Base-by-base conservation (phyloP, 1,139 yeast genomes). In the Scheffersomyces cryptocercus region DNA sequence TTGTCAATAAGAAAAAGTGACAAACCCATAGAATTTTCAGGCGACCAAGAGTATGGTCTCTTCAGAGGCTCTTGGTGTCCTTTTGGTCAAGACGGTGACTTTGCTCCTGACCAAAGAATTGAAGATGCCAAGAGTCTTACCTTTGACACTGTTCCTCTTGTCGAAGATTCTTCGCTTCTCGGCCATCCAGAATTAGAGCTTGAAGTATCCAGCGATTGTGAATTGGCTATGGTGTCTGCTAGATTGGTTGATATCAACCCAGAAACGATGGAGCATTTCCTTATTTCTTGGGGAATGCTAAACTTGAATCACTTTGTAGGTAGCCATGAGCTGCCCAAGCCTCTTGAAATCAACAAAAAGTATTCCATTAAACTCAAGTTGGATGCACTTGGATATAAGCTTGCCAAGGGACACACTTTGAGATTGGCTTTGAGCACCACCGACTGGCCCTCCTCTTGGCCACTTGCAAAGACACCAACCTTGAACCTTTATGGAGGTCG, bases 401-500 rank as follows among this genome's bases (percentile, higher is more conserved):
- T 70, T 12, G 54, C 45, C 10, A 55, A 56, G 38, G 72, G 70
- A 4, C 75, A 70, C 46, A 60, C 52, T 36, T 40, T 70, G 24
- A 58, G 71, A 45, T 49, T 70, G 16, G 68, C 71, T 0, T 55
- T 70, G 34, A 67, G 74, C 11, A 58, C 75, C 0, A 60, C 70
- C 29, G 75, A 70, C 46, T 70, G 76, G 75, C 75, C 75, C 10
- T 71, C 68, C 41, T 58, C 61, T 34, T 70, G 75, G 75, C 75
- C 75, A 32, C 53, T 64, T 0, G 62, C 50, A 4, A 35, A 31
- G 20, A 31, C 34, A 9, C 34, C 34, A 6, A 31, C 34, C 10
- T 31, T 31, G 34, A 31, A 15, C 15, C 34, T 31, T 8, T 16
- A 31, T 31, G 34, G 34, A 11, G 34, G 34, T 9, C 14, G 15